Base-by-base conservation (phyloP, 371 early-diverging fungal species). In the Mucor indicus region DNA sequence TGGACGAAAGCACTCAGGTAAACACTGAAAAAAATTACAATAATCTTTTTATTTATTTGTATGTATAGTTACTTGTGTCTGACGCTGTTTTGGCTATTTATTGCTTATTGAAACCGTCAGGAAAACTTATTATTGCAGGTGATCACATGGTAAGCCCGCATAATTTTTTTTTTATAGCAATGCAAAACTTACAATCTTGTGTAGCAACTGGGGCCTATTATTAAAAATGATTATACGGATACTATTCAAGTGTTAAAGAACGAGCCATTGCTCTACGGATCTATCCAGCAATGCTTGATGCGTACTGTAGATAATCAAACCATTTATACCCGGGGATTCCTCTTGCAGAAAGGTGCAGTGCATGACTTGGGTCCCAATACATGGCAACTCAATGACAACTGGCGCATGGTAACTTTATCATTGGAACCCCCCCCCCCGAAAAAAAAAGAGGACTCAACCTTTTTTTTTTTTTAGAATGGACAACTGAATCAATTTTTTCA, bases 321-420 rank as follows among this genome's bases (percentile, higher is more conserved):
- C n/a, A 62, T 73, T 20, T 37, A 55, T 7, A 58, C 60, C 20
- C 42, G 54, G 15, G 49, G 55, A 35, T 68, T 69, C 22, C 48
- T 75, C 33, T 47, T 72, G 17, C 56, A 64, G 29, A 63, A 66
- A 22, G 63, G 57, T 10, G 45, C 60, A 24, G 49, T 36, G 23
- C 60, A 63, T 53, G 77, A 77, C 32, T 70, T 77, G 50, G 79
- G 80, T 3, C 82, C 78, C 2, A 72, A 69, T 38, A 81, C 79
- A 2, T 64, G 75, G 8, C 79, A 81, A 41, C 65, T 81, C 2
- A 67, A 71, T 46, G 82, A 81, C 19, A 81, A 81, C 55, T 81
- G 79, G 62, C 60, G 82, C 24, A 81, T 81, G 82, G 81, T 79
- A 62, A 25, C n/a, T n/a, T n/a, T n/a, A n/a, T n/a, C n/a, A n/a